Evolutionary conservation across 768 basidiomycete species (phyloP).

Genomic region (Macrocybe gigantea): DNA sequence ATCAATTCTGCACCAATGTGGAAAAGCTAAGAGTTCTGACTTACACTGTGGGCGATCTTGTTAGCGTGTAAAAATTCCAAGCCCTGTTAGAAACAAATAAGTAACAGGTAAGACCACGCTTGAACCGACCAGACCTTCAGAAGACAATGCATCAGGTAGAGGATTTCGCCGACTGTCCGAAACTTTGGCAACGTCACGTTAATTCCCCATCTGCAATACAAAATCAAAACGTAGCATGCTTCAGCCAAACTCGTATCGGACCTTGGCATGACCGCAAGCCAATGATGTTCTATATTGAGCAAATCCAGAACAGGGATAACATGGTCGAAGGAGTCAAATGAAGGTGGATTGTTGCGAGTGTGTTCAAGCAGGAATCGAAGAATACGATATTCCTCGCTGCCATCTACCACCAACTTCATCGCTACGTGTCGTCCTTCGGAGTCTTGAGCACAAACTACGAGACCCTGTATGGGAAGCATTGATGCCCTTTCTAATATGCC

Average conservation of each 20-base stretch:
- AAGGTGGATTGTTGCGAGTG: neutral
- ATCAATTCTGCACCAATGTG: too few relatives aligned
- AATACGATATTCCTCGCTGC: slow-evolving; percentile 19
- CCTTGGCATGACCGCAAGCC: slow-evolving; percentile 25
- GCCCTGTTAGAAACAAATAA: too few relatives aligned
- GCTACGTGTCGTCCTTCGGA: slow-evolving; percentile 14
- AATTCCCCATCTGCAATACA: slow-evolving; percentile 12
- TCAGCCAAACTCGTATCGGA: neutral
- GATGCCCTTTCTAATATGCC: too few relatives aligned
- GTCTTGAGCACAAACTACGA: slow-evolving; percentile 16
- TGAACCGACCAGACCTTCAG: slow-evolving; percentile 9
- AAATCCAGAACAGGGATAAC: slow-evolving; percentile 19
- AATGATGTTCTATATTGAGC: slow-evolving; percentile 12
- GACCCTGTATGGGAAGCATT: neutral
- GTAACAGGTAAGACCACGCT: too few relatives aligned
- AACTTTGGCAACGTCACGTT: neutral
- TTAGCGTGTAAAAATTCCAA: too few relatives aligned
- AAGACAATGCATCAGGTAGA: slow-evolving; percentile 11
- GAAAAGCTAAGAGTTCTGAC: too few relatives aligned
- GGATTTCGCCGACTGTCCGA: slow-evolving; percentile 5
- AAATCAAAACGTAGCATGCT: neutral
- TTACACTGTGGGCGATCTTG: too few relatives aligned
- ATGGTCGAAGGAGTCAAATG: neutral
- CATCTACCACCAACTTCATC: slow-evolving; percentile 17
- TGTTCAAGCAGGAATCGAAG: slow-evolving; percentile 11